These are phyloP conservation scores for Pneumocystis murina DNA, from an alignment of 1,139 yeast species.

Conservation along the genomic window DNA sequence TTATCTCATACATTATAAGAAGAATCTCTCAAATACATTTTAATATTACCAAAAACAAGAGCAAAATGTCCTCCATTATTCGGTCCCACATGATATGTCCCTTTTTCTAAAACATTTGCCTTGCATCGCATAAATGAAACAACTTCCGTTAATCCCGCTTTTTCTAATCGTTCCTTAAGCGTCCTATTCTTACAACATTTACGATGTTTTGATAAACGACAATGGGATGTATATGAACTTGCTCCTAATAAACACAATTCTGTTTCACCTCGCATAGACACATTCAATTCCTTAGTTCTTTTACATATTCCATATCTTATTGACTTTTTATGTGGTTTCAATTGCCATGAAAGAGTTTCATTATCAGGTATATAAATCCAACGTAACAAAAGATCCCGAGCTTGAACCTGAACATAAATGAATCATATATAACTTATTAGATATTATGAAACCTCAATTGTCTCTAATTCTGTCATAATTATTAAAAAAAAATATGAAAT, in stretches of 20 bases:
- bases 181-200: background rate
- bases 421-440: background rate
- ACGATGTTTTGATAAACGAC: background rate
- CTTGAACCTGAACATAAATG: constrained; percentile 53
- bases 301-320: constrained; percentile 24
- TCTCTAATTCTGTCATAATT: background rate
- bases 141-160: constrained; percentile 5
- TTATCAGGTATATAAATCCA: constrained; percentile 72
- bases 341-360: constrained; percentile 57
- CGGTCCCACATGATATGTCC: constrained; percentile 26
- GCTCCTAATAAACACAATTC: background rate
- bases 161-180: constrained; percentile 4
- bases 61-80: constrained; percentile 34
- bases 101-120: constrained; percentile 23
- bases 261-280: background rate
- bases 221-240: background rate
- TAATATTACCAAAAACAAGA: background rate
- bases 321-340: constrained; percentile 69
- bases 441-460: background rate
- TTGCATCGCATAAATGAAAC: background rate
- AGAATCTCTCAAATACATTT: constrained; percentile 23
- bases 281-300: background rate
- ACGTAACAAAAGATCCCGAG: constrained; percentile 73
- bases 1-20: constrained; percentile 83
- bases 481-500: background rate